A percentile compares a stretch with the other conserved stretches of the same genome.
Conservation (phyloP, 306 rosid species). For the Cucumis melo region DNA sequence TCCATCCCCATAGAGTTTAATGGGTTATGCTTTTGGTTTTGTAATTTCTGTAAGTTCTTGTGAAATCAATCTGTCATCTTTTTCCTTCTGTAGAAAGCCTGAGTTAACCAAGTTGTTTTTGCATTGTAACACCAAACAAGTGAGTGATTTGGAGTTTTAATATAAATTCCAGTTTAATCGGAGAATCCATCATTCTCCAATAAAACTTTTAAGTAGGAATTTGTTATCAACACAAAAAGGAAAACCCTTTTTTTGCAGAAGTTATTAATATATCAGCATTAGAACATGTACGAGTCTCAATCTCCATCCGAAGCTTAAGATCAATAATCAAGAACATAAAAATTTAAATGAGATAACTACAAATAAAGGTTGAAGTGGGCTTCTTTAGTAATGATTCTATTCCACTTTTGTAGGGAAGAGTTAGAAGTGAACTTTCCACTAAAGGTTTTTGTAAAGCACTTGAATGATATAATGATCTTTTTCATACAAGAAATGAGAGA, state of each 20-base stretch:
- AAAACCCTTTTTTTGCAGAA: background rate
- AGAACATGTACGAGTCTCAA: no score
- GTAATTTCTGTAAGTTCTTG: slow-evolving; percentile 2
- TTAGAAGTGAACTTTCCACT: background rate
- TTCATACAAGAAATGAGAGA: background rate
- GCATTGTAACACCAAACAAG: background rate
- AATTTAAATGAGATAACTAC: background rate
- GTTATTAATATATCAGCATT: background rate
- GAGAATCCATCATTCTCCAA: background rate
- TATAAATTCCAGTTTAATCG: background rate
- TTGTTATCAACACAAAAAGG: background rate
- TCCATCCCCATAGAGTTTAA: background rate
- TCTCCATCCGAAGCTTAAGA: no score
- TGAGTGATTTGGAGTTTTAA: background rate
- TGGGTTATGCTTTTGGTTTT: background rate
- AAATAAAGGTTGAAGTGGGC: background rate
- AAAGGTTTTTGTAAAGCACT: background rate
- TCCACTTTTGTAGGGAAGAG: background rate
- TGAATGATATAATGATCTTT: background rate
- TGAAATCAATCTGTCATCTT: background rate
- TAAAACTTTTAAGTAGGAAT: background rate
- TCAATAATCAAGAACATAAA: no score
- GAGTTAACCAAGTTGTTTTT: background rate
- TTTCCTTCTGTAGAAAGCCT: background rate
- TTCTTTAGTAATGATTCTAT: background rate